These are phyloP conservation scores for Tolypocladium pustulatum DNA, from an alignment of 2,329 filamentous ascomycete species.

Conservation along the genomic window DNA sequence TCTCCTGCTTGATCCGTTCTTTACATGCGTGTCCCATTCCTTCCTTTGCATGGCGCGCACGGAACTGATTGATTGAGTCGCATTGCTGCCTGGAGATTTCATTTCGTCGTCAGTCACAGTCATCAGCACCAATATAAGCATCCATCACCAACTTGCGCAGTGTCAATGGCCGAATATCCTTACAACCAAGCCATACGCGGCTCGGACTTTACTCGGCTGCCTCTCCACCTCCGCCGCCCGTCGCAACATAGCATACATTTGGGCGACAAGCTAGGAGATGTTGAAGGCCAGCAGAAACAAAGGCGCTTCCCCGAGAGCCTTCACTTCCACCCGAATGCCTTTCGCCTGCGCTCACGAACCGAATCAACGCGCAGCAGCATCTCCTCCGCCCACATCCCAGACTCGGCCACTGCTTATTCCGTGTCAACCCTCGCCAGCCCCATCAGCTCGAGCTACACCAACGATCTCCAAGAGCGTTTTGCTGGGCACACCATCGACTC, in stretches of 20 bases:
- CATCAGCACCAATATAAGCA: background rate
- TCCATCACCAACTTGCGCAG: no score
- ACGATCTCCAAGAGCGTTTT: conserved; percentile 21
- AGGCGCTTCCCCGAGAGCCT: conserved; percentile 20
- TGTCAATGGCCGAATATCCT: conserved; percentile 6
- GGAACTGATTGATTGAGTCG: background rate
- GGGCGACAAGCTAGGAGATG: conserved; percentile 12
- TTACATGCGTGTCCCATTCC: background rate
- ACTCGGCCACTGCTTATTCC: conserved; percentile 27
- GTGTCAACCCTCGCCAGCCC: conserved; percentile 23
- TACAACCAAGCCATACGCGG: conserved; percentile 4
- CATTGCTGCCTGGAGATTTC: background rate
- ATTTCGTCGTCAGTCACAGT: background rate
- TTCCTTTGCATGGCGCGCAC: background rate
- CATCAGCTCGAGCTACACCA: conserved; percentile 23
- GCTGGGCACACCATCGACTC: conserved; percentile 13
- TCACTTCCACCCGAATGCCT: conserved; percentile 14
- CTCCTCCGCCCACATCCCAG: conserved; percentile 24
- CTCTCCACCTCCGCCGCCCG: conserved; percentile 5
- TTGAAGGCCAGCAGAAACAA: conserved; percentile 5
- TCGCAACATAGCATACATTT: conserved; percentile 3
- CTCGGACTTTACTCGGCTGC: conserved; percentile 1
- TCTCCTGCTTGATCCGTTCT: background rate
- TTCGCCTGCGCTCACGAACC: conserved; percentile 23
- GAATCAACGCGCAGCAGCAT: conserved; percentile 27